phyloP scores from a whole-genome alignment of 176 grass and related monocot genomes.

The Secale cereale region DNA sequence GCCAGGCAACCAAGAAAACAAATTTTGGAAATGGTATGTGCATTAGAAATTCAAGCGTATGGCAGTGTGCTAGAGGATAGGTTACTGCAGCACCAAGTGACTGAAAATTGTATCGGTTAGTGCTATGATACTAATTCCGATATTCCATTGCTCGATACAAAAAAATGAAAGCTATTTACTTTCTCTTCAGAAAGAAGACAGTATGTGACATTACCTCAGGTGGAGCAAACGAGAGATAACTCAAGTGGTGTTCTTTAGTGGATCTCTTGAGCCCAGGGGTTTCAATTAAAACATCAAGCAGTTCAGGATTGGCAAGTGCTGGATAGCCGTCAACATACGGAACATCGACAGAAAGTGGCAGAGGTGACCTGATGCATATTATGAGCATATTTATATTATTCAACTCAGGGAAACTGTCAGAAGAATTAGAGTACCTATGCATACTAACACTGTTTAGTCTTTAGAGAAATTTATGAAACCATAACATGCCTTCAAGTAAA shows the following conservation, averaged over 20 bases:
- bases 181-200: neutral
- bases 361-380: constrained; percentile 54
- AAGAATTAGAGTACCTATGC: neutral
- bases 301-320: constrained; percentile 51
- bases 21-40: neutral
- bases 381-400: neutral
- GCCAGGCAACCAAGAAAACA: neutral
- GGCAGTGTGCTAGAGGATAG: neutral
- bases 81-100: neutral
- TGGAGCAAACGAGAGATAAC: constrained; percentile 94
- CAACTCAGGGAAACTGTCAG: neutral
- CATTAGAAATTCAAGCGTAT: neutral
- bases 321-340: constrained; percentile 74
- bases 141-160: neutral
- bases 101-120: neutral
- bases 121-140: neutral
- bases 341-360: constrained; percentile 44
- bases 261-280: constrained; percentile 67
- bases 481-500: neutral
- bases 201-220: constrained; percentile 59
- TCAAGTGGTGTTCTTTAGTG: constrained; percentile 36
- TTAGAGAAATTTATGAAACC: neutral
- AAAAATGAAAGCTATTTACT: neutral
- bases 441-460: neutral
- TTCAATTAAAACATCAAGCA: constrained; percentile 58